Evolutionary conservation across 2,329 filamentous ascomycete species (phyloP).

Genomic region (Ceratocystiopsis sp.): DNA sequence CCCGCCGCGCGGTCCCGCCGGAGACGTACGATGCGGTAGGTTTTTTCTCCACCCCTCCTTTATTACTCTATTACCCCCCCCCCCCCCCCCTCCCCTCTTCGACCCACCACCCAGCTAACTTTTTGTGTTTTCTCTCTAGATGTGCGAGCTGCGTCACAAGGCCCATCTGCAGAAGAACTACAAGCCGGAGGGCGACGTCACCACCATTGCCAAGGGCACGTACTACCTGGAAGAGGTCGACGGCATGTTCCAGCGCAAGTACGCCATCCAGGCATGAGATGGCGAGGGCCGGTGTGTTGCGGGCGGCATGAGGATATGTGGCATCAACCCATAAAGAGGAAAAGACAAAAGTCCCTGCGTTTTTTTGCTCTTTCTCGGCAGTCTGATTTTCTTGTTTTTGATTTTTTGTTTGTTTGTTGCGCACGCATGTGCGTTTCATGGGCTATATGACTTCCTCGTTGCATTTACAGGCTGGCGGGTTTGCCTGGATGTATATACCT

Average conservation of each 20-base stretch:
- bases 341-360: conserved; percentile 1
- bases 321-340: conserved; percentile 5
- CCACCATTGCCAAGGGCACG: conserved; percentile 47
- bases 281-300: no score
- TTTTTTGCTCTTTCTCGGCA: conserved; percentile 1
- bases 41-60: conserved; percentile 3
- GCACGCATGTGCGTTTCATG: conserved; percentile 1
- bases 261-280: conserved; percentile 44
- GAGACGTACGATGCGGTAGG: conserved; percentile 58
- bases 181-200: conserved; percentile 48
- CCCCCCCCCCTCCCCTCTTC: background rate
- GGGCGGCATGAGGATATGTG: background rate
- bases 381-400: background rate
- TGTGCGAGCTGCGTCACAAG: conserved; percentile 67
- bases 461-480: conserved; percentile 2
- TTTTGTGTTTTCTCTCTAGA: conserved; percentile 24
- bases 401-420: background rate
- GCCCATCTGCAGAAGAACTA: conserved; percentile 71
- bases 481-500: conserved; percentile 4
- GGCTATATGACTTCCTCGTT: conserved; percentile 2
- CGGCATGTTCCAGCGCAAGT: conserved; percentile 72
- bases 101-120: conserved; percentile 10
- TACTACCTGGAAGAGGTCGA: conserved; percentile 73
- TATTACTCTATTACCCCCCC: background rate
- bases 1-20: conserved; percentile 49